A percentile compares a stretch with the other conserved stretches of the same genome.
Evolutionary conservation across 768 basidiomycete genomes (phyloP).

Genomic region (Trametopsis cervina): DNA sequence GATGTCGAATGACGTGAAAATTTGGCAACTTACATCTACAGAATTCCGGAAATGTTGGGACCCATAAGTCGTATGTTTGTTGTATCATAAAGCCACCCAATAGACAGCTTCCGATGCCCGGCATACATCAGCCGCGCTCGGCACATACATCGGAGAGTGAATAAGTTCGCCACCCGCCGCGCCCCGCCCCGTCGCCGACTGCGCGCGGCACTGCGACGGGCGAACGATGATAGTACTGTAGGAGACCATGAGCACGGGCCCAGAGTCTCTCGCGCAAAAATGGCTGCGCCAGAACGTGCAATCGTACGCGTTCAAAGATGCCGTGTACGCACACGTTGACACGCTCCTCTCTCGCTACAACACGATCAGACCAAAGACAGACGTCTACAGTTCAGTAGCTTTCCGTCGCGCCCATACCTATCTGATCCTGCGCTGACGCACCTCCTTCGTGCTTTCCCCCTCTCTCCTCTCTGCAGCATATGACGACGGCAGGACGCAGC

Average conservation of each 20-base stretch:
- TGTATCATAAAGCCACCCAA: too few relatives aligned
- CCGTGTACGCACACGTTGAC: slow-evolving; percentile 60
- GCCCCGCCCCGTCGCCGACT: neutral
- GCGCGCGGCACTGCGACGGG: neutral
- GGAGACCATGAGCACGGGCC: slow-evolving; percentile 21
- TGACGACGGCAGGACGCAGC: slow-evolving; percentile 90
- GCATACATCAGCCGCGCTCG: neutral
- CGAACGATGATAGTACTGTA: too few relatives aligned
- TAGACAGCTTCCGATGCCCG: too few relatives aligned
- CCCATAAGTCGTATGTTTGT: too few relatives aligned
- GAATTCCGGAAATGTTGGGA: too few relatives aligned
- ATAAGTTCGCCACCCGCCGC: neutral
- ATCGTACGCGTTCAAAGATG: slow-evolving; percentile 47
- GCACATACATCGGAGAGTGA: slow-evolving; percentile 2
- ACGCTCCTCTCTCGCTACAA: slow-evolving; percentile 44
- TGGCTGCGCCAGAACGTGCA: slow-evolving; percentile 66
- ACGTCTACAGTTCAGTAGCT: slow-evolving; percentile 58
- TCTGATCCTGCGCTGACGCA: slow-evolving; percentile 14
- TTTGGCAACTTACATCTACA: too few relatives aligned
- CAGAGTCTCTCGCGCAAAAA: slow-evolving; percentile 31
- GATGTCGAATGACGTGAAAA: too few relatives aligned
- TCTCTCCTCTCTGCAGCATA: slow-evolving; percentile 51
- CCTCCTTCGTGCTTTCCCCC: too few relatives aligned
- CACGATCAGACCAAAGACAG: slow-evolving; percentile 70
- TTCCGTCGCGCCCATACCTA: slow-evolving; percentile 3